Base-by-base conservation (phyloP, 139 green algal species). In the Marvania coccoides region DNA sequence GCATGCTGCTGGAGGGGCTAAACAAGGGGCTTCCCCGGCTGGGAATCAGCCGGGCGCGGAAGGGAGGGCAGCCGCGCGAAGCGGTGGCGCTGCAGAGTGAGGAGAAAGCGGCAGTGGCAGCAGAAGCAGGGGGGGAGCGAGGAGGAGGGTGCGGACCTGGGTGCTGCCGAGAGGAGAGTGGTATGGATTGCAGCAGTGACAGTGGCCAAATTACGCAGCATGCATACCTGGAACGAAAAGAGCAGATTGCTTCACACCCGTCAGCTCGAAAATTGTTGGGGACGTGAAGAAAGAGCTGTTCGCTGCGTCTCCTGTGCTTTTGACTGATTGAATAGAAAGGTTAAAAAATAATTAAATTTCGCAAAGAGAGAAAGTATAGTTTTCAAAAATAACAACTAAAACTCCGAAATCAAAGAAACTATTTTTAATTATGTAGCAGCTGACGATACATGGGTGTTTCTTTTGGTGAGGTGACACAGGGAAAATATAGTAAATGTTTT, bases 1-100 rank as follows among this genome's bases (percentile, higher is more conserved):
- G 90, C 71, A 65, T 83, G 29, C 75, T 96, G 48, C 67, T 96
- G 68, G 88, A 95, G 61, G 89, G 89, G 0, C 75, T 96, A 3
- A 95, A 96, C 47, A 65, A 57, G 30, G 86, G 86, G 3, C 66
- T 83, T 35, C 80, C 86, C 2, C 58, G 71, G 4, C 71, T 91
- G 47, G 86, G 81, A 0, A 72, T 91, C 5, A 67, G 55, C 23
- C 66, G 75, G 19, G 69, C 62, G 24, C 23, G 55, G 36, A 28
- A 7, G 35, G 8, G 59, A 33, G 8, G 30, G 31, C 12, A 15
- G 48, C 48, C 5, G 26, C 8, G 24, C 10, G 23, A 7, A 35
- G 12, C 26, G 28, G 23, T 15, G 48, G 23, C 26, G 48, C 5
- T 28, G 14, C 6, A 35, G 7, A 6, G 26, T 13, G 26, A 15